phyloP scores from a whole-genome alignment of 108 stramenopile genomes.

The Conticribra guillardii region DNA sequence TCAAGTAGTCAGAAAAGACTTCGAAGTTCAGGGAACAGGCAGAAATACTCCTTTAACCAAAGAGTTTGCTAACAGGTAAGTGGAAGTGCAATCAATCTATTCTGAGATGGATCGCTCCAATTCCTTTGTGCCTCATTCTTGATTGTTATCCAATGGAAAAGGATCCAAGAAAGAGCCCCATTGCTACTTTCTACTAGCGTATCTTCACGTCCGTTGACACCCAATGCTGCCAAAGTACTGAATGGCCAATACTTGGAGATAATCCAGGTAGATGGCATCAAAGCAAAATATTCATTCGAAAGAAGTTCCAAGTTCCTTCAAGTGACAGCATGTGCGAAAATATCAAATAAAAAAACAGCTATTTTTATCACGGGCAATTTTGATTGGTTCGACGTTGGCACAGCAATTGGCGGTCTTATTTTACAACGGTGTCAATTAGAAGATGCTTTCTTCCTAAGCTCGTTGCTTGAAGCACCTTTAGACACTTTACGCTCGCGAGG shows the following conservation, averaged over 20 bases:
- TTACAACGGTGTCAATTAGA: constrained; percentile 75
- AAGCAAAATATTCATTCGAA: constrained; percentile 67
- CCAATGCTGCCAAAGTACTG: constrained; percentile 57
- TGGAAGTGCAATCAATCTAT: neutral
- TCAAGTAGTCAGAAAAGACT: constrained; percentile 64
- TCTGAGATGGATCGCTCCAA: too few species aligned
- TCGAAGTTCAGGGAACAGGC: constrained; percentile 53
- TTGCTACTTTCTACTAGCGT: constrained; percentile 70
- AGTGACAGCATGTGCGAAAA: constrained; percentile 64
- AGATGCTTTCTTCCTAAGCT: constrained; percentile 76
- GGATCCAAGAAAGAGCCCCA: constrained; percentile 64
- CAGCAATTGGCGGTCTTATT: constrained; percentile 71
- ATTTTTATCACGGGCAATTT: constrained; percentile 65
- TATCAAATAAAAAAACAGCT: constrained; percentile 21
- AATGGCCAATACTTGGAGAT: constrained; percentile 53
- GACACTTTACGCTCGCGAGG: constrained; percentile 72
- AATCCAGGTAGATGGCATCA: constrained; percentile 53
- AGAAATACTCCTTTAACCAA: constrained; percentile 47
- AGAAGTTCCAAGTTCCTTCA: constrained; percentile 45
- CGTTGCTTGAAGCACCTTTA: constrained; percentile 71
- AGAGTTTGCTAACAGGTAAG: constrained; percentile 49
- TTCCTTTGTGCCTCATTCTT: too few species aligned
- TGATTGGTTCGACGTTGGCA: constrained; percentile 82
- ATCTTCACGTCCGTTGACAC: constrained; percentile 67
- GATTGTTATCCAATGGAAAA: too few species aligned